Conservation (phyloP, 495 filamentous ascomycete species). For the Paragyromitra xinjiangensis region DNA sequence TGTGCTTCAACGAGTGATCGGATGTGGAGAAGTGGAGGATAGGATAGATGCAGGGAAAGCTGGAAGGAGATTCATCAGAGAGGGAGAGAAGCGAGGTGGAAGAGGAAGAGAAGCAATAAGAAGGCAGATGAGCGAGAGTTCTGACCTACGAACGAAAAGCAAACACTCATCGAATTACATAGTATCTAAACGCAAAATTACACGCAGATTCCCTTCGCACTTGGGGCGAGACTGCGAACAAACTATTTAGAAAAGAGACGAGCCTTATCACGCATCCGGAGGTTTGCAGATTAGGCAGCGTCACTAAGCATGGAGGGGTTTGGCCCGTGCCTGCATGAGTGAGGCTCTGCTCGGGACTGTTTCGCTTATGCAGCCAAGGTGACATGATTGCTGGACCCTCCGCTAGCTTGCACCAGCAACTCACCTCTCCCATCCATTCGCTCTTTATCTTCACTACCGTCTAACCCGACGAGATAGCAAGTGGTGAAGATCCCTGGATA, state of each 20-base stretch:
- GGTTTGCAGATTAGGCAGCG: not conserved
- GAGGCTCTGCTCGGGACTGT: conserved; percentile 14
- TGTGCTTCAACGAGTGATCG: conserved; percentile 23
- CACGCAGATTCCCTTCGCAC: not conserved
- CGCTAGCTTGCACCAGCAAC: not conserved
- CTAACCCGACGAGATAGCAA: not conserved
- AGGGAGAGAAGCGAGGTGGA: not conserved
- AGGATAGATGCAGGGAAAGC: not conserved
- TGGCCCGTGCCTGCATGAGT: conserved; percentile 3
- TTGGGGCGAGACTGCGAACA: not conserved
- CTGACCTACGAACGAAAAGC: not conserved
- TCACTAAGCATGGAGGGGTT: not conserved
- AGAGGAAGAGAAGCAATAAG: not conserved
- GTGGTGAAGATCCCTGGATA: not conserved
- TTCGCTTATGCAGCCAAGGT: conserved; percentile 14
- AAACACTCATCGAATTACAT: not conserved
- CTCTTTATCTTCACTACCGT: not conserved
- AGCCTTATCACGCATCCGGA: not conserved
- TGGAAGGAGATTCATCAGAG: not conserved
- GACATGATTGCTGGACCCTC: not conserved
- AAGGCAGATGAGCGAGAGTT: not conserved
- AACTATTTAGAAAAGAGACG: not conserved
- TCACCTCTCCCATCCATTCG: not conserved
- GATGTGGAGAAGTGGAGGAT: not conserved
- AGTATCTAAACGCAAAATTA: not conserved